phyloP scores from a whole-genome alignment of 768 basidiomycete species.

The Kwoniella newhampshirensis region DNA sequence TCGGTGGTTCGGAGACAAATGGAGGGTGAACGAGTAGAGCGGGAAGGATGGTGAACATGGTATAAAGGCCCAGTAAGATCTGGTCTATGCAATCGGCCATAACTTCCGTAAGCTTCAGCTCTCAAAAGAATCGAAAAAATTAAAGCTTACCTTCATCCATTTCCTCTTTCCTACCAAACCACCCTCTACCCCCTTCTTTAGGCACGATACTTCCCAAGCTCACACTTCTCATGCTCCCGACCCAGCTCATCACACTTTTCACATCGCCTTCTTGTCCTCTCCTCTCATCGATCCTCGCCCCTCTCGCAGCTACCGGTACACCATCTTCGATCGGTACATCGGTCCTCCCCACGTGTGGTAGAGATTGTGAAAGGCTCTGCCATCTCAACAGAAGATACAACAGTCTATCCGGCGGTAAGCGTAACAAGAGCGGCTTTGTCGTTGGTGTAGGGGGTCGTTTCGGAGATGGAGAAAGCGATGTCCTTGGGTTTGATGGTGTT shows the following conservation, averaged over 20 bases:
- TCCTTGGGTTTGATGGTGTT: conserved; percentile 21
- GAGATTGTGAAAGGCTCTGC: conserved; percentile 35
- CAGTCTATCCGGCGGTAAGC: conserved; percentile 49
- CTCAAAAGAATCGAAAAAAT: too few relatives aligned
- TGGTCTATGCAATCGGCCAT: conserved; percentile 29
- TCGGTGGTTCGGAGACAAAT: conserved; percentile 42
- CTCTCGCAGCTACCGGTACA: conserved; percentile 38
- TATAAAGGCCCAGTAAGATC: conserved; percentile 44
- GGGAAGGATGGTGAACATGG: conserved; percentile 49
- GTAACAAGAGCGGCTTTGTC: conserved; percentile 43
- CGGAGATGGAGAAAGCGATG: not conserved
- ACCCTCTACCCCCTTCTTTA: conserved; percentile 24
- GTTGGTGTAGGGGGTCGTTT: not conserved
- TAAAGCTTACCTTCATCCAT: conserved; percentile 42
- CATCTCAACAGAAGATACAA: conserved; percentile 49
- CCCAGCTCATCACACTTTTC: conserved; percentile 50
- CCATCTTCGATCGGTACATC: conserved; percentile 48
- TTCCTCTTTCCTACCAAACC: conserved; percentile 45
- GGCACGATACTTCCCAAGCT: conserved; percentile 37
- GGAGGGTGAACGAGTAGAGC: conserved; percentile 49
- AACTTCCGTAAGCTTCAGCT: too few relatives aligned
- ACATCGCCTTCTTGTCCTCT: conserved; percentile 47
- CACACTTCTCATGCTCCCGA: conserved; percentile 50
- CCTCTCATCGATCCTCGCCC: conserved; percentile 28
- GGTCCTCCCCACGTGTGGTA: conserved; percentile 48